Conservation (phyloP, 768 basidiomycete genomes). For the Pleurotus salmoneostramineus region DNA sequence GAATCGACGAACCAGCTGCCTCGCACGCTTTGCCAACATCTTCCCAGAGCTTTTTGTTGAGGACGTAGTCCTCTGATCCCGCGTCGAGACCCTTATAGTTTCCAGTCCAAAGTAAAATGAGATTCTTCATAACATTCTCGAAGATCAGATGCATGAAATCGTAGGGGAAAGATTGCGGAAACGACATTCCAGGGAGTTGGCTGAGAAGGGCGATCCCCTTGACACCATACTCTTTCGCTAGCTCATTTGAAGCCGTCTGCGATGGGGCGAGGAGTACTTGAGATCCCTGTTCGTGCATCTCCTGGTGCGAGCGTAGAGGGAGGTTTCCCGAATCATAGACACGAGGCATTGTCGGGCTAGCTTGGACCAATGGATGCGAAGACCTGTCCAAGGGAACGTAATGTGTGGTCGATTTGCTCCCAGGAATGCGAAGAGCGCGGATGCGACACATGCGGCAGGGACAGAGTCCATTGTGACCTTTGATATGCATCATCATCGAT, state of each 20-base stretch:
- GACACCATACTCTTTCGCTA: constrained; percentile 23
- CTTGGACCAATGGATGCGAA: neutral
- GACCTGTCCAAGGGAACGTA: constrained; percentile 19
- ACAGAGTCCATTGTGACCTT: constrained; percentile 28
- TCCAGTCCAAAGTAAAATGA: constrained; percentile 35
- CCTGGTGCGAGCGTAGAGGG: constrained; percentile 16
- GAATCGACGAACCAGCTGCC: no score
- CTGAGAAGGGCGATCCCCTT: constrained; percentile 19
- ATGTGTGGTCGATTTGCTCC: constrained; percentile 7
- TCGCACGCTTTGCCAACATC: no score
- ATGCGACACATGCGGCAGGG: constrained; percentile 34
- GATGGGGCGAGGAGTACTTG: constrained; percentile 7
- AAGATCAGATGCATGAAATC: constrained; percentile 44
- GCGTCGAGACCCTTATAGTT: constrained; percentile 32
- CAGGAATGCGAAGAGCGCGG: constrained; percentile 13
- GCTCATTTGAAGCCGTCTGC: constrained; percentile 3
- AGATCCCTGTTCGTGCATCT: neutral
- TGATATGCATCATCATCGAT: constrained; percentile 25
- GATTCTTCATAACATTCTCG: constrained; percentile 34
- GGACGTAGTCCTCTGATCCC: constrained; percentile 21
- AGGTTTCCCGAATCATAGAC: constrained; percentile 14
- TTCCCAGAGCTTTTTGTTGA: constrained; percentile 31
- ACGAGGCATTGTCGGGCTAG: neutral
- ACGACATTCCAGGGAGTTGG: constrained; percentile 20
- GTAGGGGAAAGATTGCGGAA: constrained; percentile 27